Conservation (phyloP, 1,284 basidiomycete genomes). For the Flammula alnicola region DNA sequence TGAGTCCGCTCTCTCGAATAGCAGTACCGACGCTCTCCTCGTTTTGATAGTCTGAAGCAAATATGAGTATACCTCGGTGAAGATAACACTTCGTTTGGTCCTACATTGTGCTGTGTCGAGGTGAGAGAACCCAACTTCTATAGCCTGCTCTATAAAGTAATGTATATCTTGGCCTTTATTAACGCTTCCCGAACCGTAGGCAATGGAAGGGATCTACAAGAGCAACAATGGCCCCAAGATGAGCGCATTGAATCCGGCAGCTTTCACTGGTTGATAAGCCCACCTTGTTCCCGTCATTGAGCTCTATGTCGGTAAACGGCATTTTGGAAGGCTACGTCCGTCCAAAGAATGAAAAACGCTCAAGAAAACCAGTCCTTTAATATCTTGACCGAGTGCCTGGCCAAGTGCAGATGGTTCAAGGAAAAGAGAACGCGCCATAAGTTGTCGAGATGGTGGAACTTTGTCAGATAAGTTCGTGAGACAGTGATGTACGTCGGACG, state of each 20-base stretch:
- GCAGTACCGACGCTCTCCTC: constrained; percentile 56
- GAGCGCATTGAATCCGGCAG: not conserved
- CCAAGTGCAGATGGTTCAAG: not conserved
- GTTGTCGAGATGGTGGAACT: not conserved
- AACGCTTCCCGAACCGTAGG: constrained; percentile 57
- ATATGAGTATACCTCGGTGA: not conserved
- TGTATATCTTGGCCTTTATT: constrained; percentile 49
- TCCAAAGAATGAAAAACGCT: no score
- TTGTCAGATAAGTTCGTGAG: not conserved
- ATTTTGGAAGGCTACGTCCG: no score
- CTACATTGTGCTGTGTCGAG: constrained; percentile 52
- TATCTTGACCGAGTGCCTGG: not conserved
- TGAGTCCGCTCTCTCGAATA: constrained; percentile 52
- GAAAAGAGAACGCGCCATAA: not conserved
- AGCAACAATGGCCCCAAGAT: not conserved
- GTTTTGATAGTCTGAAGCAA: constrained; percentile 50
- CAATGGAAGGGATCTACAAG: constrained; percentile 58
- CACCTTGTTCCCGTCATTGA: constrained; percentile 56
- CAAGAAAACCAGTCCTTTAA: no score
- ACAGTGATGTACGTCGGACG: not conserved
- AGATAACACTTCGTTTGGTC: constrained; percentile 12
- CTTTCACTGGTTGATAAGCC: constrained; percentile 1
- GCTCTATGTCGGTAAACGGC: constrained; percentile 50
- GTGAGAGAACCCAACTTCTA: constrained; percentile 51
- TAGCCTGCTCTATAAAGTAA: constrained; percentile 45